Percentiles rank a stretch among this genome's conserved stretches.
Conservation (phyloP, 2,329 filamentous ascomycete species). For the Clarireedia monteithiana region DNA sequence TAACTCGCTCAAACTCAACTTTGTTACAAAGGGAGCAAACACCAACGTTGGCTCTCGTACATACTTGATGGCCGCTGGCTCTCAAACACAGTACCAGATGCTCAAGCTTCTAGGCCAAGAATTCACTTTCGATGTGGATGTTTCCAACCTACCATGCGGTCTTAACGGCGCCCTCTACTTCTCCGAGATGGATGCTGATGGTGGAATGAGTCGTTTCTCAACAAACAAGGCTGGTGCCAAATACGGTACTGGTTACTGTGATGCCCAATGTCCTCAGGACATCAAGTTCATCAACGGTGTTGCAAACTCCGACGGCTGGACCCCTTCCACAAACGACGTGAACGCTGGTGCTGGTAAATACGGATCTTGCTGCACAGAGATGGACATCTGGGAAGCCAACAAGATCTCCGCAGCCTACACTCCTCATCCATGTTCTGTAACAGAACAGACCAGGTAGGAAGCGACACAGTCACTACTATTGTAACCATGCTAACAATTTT, state of each 20-base stretch:
- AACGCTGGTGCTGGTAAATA: slow-evolving; percentile 45
- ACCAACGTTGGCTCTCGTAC: slow-evolving; percentile 48
- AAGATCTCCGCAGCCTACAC: slow-evolving; percentile 49
- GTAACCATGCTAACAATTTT: slow-evolving; percentile 10
- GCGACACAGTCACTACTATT: neutral
- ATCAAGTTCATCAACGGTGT: slow-evolving; percentile 46
- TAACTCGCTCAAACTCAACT: slow-evolving; percentile 46
- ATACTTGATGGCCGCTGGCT: slow-evolving; percentile 54
- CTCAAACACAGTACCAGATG: slow-evolving; percentile 52
- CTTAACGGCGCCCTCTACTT: slow-evolving; percentile 68
- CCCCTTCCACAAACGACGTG: slow-evolving; percentile 37
- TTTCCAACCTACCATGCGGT: slow-evolving; percentile 61
- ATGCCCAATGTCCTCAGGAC: slow-evolving; percentile 16
- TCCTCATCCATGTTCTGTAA: slow-evolving; percentile 47
- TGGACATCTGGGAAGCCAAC: slow-evolving; percentile 63
- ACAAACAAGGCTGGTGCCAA: slow-evolving; percentile 48
- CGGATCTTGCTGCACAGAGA: slow-evolving; percentile 59
- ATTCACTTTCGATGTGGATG: slow-evolving; percentile 67
- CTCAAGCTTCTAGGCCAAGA: slow-evolving; percentile 60
- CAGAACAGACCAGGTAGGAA: slow-evolving; percentile 29
- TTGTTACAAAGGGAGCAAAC: slow-evolving; percentile 42
- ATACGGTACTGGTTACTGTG: slow-evolving; percentile 26
- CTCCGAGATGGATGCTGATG: slow-evolving; percentile 54
- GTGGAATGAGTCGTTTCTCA: slow-evolving; percentile 44
- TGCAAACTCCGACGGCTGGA: slow-evolving; percentile 48